Evolutionary conservation across 2,329 filamentous ascomycete species (phyloP), one percentile per base, ranked within the genome.

Genomic region (Lecanoromycetidae sp.): DNA sequence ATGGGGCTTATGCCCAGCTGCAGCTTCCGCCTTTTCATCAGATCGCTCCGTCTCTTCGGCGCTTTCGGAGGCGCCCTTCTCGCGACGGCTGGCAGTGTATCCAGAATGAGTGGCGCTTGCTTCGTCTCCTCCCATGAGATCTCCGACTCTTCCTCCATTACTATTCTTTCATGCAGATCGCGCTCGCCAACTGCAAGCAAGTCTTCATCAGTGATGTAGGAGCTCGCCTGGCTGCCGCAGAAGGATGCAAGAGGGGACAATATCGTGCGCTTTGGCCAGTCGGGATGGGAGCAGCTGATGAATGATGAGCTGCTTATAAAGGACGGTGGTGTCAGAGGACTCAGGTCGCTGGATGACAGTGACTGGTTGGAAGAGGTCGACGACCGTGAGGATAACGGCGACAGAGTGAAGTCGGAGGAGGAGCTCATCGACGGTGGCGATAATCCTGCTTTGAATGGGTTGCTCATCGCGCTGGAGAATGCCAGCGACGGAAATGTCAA

Each of bases 151-250:
- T 25, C 12, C 12, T 25, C 30, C 20, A 39, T 30, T 15, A 39
- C 38, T 25, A 52, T 40, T 30, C 44, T 34, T 26, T 45, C 44
- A 12, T 33, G 32, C 19, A 52, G 46, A 5, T 48, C 26, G 13
- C 47, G 27, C 19, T 46, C 17, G 23, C 30, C 48, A 13, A 52
- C 39, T 32, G 49, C 52, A 4, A 49, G 36, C 20, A 54, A 48
- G 17, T 54, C 52, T 12, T 54, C 52, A 30, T 54, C 52, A 23
- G 48, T 30, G 46, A 54, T 54, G 43, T 52, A 46, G 23, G 43
- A 48, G 35, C 39, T 50, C 17, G 50, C 38, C 13, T 30, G 43
- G 22, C 35, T 37, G 20, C 48, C 48, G 40, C 48, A 41, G 41
- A 37, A 33, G 23, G 46, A 47, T 6, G 46, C 39, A 13, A 33